These are phyloP conservation scores for Beauveria rudraprayagi DNA, from an alignment of 2,329 filamentous ascomycete genomes.

Conservation along the genomic window DNA sequence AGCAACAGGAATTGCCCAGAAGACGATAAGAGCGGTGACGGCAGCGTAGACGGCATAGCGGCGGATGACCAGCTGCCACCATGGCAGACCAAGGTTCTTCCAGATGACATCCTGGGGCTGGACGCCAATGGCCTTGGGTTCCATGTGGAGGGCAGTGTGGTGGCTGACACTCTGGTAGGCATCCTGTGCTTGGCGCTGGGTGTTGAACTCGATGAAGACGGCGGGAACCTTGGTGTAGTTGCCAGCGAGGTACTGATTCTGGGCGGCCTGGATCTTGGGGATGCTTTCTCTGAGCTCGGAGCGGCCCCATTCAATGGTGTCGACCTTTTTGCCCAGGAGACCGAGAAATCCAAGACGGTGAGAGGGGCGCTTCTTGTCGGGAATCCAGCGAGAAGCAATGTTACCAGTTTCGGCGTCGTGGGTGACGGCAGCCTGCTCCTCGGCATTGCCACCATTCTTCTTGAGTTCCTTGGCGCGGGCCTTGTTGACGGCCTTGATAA, in stretches of 20 bases:
- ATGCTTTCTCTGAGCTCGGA: conserved; percentile 46
- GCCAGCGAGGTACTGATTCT: conserved; percentile 54
- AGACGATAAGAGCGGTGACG: conserved; percentile 68
- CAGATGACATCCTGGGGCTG: conserved; percentile 78
- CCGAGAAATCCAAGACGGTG: conserved; percentile 59
- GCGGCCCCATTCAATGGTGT: conserved; percentile 81
- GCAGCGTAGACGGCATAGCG: conserved; percentile 55
- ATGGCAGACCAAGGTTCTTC: conserved; percentile 60
- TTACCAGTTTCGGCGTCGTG: conserved; percentile 57
- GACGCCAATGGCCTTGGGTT: conserved; percentile 75
- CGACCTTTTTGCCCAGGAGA: conserved; percentile 58
- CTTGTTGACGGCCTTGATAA: conserved; percentile 56
- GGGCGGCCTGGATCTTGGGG: conserved; percentile 57
- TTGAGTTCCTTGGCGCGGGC: conserved; percentile 27
- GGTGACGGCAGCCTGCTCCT: conserved; percentile 33
- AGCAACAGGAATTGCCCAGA: conserved; percentile 73
- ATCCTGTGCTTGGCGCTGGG: conserved; percentile 72
- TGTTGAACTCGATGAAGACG: conserved; percentile 88
- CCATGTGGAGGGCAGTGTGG: conserved; percentile 75
- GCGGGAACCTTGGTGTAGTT: conserved; percentile 58
- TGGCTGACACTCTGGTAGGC: conserved; percentile 79
- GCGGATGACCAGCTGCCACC: conserved; percentile 70
- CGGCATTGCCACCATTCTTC: conserved; percentile 20
- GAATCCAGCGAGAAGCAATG: conserved; percentile 58
- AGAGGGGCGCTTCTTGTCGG: conserved; percentile 58